These are phyloP conservation scores for Monilinia vaccinii-corymbosi DNA, from an alignment of 2,329 filamentous ascomycete genomes.

Conservation along the genomic window DNA sequence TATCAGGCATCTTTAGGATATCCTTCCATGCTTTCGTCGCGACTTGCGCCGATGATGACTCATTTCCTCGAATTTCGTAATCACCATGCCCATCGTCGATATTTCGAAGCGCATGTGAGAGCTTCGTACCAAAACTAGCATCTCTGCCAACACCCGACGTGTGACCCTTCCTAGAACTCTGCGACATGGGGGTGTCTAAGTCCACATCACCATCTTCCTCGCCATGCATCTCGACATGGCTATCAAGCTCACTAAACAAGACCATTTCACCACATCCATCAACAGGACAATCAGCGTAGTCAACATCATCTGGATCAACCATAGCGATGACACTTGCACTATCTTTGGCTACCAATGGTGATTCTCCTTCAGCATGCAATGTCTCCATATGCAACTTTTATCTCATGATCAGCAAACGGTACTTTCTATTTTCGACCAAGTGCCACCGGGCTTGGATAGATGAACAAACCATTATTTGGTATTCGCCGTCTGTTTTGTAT, in stretches of 20 bases:
- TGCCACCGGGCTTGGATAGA: slow-evolving; percentile 8
- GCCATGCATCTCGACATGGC: slow-evolving; percentile 49
- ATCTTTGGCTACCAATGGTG: slow-evolving; percentile 27
- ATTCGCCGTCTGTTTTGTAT: slow-evolving; percentile 29
- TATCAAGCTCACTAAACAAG: slow-evolving; percentile 41
- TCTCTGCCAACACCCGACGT: slow-evolving; percentile 7
- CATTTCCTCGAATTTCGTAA: slow-evolving; percentile 3
- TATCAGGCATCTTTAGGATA: slow-evolving; percentile 28
- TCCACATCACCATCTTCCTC: slow-evolving; percentile 18
- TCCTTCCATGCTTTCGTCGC: slow-evolving; percentile 27
- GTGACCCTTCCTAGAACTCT: neutral
- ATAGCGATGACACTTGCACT: slow-evolving; percentile 18
- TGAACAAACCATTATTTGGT: slow-evolving; percentile 32
- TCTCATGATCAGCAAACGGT: slow-evolving; percentile 8
- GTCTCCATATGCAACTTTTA: slow-evolving; percentile 28
- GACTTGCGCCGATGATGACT: slow-evolving; percentile 14
- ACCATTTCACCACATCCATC: slow-evolving; percentile 53
- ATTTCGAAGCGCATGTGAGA: slow-evolving; percentile 16
- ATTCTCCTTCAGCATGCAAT: slow-evolving; percentile 26
- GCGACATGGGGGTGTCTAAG: slow-evolving; percentile 3
- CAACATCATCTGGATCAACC: slow-evolving; percentile 26
- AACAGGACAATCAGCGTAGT: slow-evolving; percentile 44
- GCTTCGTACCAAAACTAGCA: slow-evolving; percentile 9
- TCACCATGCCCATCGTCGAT: slow-evolving; percentile 16
- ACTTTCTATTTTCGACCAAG: neutral